Base-by-base conservation (phyloP, 202 grass and related monocot species). In the Cymbopogon flexuosus region DNA sequence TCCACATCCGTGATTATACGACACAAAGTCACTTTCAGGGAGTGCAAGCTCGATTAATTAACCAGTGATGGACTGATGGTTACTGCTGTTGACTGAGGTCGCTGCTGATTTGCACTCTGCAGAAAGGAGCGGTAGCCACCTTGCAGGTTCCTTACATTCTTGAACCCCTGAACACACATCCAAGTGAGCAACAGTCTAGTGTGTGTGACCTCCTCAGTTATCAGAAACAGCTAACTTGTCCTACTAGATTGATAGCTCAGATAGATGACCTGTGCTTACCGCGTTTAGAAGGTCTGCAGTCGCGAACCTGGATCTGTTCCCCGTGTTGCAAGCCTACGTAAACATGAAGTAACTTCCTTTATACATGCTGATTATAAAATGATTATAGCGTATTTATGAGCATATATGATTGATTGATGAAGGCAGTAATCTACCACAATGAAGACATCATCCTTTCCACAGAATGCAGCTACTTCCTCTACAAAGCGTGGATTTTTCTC, bases 281-380 rank as follows among this genome's bases (percentile, higher is more conserved):
- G 64, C 83, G 10, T 86, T 73, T 22, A 81, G 2, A 24, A 97
- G 88, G 76, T 91, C 88, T 8, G 84, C 36, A 6, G 84, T 97
- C 3, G 93, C 90, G 3, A 91, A 83, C 78, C 81, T 97, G 34
- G 93, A 93, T 84, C 90, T 76, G 2, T 89, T 74, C 24, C 93
- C 93, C 2, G 93, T 74, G 51, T 65, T 57, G 87, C 93, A 97
- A 56, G 37, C 93, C 90, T 97, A 34, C 3, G 2, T 1, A 29
- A 29, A 33, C 10, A 72, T 22, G 30, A 21, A 68, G 5, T 10
- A 6, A 8, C 2, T 49, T 30, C 1, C 13, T 60, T 54, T 10
- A n/a, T n/a, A n/a, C n/a, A n/a, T 6, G 45, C 24, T 4, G 10
- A 13, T 11, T 15, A 62, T 45, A 45, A 33, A 46, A 10, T 49